Conservation (phyloP, 768 basidiomycete genomes). For the Mycena leptocephala region DNA sequence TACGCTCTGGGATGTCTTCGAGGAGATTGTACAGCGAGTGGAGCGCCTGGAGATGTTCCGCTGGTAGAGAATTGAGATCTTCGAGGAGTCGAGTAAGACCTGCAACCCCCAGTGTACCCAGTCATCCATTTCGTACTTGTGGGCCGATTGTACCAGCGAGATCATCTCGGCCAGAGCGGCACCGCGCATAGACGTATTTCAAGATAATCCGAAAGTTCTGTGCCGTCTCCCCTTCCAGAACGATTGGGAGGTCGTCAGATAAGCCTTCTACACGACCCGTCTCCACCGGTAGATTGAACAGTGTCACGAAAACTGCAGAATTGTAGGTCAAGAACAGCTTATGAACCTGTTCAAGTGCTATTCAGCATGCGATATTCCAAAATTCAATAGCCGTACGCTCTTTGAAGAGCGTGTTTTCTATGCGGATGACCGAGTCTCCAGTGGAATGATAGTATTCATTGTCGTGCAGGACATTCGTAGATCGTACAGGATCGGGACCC, state of each 20-base stretch:
- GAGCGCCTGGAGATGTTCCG: neutral
- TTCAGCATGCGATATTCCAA: neutral
- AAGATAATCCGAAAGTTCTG: neutral
- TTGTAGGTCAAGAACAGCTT: neutral
- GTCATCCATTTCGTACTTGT: neutral
- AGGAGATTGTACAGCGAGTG: neutral
- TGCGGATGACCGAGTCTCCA: neutral
- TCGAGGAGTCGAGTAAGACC: neutral
- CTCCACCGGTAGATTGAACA: neutral
- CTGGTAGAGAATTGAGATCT: neutral
- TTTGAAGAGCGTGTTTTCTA: neutral
- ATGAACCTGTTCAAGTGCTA: neutral
- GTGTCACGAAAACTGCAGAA: neutral
- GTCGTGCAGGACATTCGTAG: neutral
- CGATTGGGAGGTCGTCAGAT: neutral
- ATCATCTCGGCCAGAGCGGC: neutral
- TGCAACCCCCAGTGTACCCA: neutral
- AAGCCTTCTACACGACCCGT: neutral
- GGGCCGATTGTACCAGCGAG: neutral
- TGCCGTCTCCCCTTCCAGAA: neutral
- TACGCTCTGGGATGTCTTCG: neutral
- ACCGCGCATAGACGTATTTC: neutral
- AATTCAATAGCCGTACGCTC: neutral
- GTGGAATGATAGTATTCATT: neutral
- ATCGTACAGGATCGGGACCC: neutral